phyloP scores from a whole-genome alignment of 1,284 basidiomycete species.

The Rhodotorula sp. region DNA sequence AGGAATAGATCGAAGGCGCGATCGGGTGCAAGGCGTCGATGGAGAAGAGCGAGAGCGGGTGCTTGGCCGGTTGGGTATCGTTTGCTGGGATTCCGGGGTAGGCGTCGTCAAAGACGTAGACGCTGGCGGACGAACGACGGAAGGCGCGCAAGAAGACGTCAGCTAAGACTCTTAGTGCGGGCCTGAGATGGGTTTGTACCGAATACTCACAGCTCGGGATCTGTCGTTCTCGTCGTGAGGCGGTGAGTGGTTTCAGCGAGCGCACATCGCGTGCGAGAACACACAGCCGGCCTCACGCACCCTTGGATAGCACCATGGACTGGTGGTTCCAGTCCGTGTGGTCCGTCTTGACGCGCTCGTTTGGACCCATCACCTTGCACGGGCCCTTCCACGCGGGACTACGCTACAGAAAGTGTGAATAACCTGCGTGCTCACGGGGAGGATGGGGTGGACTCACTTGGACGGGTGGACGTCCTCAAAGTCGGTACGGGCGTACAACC shows the following conservation, averaged over 20 bases:
- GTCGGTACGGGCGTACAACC: no score
- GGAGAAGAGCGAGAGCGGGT: constrained; percentile 13
- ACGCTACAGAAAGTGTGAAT: neutral
- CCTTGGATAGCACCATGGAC: neutral
- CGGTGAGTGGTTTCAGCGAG: neutral
- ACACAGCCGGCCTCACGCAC: neutral
- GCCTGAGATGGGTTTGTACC: no score
- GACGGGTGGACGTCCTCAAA: no score
- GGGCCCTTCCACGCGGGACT: neutral
- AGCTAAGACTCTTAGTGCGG: no score
- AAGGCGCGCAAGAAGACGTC: neutral
- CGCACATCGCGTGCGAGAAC: neutral
- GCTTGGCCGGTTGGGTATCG: neutral
- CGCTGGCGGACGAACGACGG: neutral
- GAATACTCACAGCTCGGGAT: constrained; percentile 1
- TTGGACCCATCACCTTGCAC: neutral
- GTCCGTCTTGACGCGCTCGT: constrained; percentile 15
- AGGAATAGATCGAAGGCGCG: neutral
- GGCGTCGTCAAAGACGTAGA: constrained; percentile 25
- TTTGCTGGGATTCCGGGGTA: constrained; percentile 4
- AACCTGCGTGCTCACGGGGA: no score
- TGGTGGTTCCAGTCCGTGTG: neutral
- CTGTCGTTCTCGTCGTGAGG: neutral
- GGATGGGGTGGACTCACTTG: no score
- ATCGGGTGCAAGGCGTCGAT: neutral